Evolutionary conservation across 352 stramenopile genomes (phyloP).

Genomic region (Blastocystis sp.): DNA sequence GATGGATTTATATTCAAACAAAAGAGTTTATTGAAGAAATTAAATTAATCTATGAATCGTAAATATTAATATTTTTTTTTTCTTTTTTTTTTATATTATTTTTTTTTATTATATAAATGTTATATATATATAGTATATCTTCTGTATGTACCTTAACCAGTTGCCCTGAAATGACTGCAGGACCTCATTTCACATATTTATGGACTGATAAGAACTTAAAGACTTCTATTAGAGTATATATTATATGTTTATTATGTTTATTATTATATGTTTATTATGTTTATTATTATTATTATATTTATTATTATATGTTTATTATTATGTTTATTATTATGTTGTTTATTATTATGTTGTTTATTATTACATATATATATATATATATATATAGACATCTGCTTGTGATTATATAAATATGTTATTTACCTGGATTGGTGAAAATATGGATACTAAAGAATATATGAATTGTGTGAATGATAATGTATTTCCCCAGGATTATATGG

Average conservation of each 20-base stretch:
- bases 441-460: not conserved
- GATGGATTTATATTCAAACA: too few relatives aligned
- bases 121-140: conserved; percentile 5
- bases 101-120: too few relatives aligned
- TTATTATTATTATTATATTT: too few relatives aligned
- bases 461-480: conserved; percentile 9
- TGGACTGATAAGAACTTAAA: conserved; percentile 31
- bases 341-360: too few relatives aligned
- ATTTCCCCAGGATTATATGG: conserved; percentile 29
- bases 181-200: conserved; percentile 31
- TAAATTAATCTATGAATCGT: too few relatives aligned
- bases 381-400: conserved; percentile 11
- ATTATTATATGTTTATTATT: too few relatives aligned
- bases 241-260: too few relatives aligned
- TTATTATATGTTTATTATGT: too few relatives aligned
- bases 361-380: not conserved
- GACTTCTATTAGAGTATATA: conserved; percentile 5
- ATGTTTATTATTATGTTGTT: too few relatives aligned
- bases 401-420: conserved; percentile 29
- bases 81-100: too few relatives aligned
- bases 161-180: conserved; percentile 27
- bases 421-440: conserved; percentile 11
- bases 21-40: too few relatives aligned
- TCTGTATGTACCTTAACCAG: conserved; percentile 1
- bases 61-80: too few relatives aligned